Base-by-base conservation (phyloP, 768 basidiomycete species). In the Chalciporus pseudorubinellus region DNA sequence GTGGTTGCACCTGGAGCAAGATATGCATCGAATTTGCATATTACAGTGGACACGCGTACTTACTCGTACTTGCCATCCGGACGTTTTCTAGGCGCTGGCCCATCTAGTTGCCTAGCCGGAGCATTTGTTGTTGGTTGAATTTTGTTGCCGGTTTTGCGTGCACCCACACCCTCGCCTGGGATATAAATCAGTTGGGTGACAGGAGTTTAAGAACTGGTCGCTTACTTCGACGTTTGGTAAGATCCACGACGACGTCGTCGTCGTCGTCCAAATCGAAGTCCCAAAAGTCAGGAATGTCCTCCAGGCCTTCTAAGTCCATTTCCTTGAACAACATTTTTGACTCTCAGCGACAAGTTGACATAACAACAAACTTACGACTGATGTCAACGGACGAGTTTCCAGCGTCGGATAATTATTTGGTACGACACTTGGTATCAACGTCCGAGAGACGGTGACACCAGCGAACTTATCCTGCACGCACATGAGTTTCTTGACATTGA, bases 201-300 rank as follows among this genome's bases (percentile, higher is more conserved):
- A 5, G 12, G 47, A 22, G 19, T 12, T 36, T 43, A 18, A n/a
- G 14, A 41, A 31, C 21, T 12, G 24, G 24, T n/a, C 52, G 45
- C 47, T 6, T 50, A 69, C 69, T 39, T 49, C 53, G 53, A 33
- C 57, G 38, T 50, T 67, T 67, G 11, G 72, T 70, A 26, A 74
- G 49, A 56, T 78, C 76, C 48, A 70, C 68, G 22, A 71, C 51
- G 1, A 59, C 58, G 19, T 71, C 68, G 6, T 67, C 64, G 11
- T 65, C 63, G 11, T 64, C 63, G 18, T 61, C 61, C 10, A 70
- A 46, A 48, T 76, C 72, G 40, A 80, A 62, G 31, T 75, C 67
- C 82, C 88, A 90, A 57, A 89, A 86, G 53, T 83, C 81, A 13
- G 83, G 79, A 52, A 83, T 74, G 42, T 87, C 78, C 61, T 87